Evolutionary conservation across 192 early-diverging fungal genomes (phyloP), one percentile per base, ranked within the genome.

Genomic region (Podila clonocystis): DNA sequence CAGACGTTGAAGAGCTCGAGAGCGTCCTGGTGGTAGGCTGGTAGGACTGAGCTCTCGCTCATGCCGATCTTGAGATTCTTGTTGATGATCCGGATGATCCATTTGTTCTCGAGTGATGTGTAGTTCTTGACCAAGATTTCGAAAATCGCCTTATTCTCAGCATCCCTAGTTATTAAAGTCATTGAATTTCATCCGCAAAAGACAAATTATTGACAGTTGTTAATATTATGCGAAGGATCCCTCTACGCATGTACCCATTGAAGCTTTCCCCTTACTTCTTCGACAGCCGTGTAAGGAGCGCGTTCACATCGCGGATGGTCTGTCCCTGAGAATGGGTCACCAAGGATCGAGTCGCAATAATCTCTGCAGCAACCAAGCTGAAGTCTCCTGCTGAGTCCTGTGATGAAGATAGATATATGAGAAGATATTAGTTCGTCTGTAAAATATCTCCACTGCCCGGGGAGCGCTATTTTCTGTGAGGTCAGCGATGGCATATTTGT

Each of bases 31-130:
- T 95, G 94, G 71, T 85, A 94, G 4, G 85, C 67, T 5, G 82
- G 74, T 28, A 95, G 77, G 22, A 95, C 83, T 1, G 93, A 89
- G 61, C 87, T 90, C 70, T 94, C 94, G 5, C 88, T 89, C 65
- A 95, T 88, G 22, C 91, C 91, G 28, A 95, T 69, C 69, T 91
- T 92, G 52, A 95, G 68, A 34, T 94, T 91, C 87, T 91, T 93
- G 30, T 94, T 76, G 67, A 95, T 91, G 45, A 95, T 91, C 2
- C 93, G 74, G 9, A 89, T 87, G 7, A 95, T 79, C 94, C 94
- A 95, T 38, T 88, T 89, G 73, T 95, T 92, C 71, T 95, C 93
- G 41, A 82, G 45, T 2, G 92, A 68, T 5, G 93, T 89, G 68
- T 88, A 92, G 36, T 90, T 72, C 28, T 82, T 72, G 28, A 91